phyloP scores from a whole-genome alignment of 305 asterid genomes.

The Fraxinus dipetala region DNA sequence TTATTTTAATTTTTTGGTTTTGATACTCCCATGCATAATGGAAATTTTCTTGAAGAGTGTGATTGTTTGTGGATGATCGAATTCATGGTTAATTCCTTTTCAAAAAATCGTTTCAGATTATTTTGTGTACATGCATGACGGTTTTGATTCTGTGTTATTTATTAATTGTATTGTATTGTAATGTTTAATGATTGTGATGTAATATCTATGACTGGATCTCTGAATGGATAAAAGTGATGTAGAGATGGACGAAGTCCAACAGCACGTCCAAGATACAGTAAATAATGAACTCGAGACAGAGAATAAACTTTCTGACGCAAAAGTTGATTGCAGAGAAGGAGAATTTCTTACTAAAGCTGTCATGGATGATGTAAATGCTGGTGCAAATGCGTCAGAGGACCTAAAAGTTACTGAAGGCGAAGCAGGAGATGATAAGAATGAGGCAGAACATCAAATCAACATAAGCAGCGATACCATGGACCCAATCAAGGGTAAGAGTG shows the following conservation, averaged over 20 bases:
- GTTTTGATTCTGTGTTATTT: background rate
- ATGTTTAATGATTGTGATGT: background rate
- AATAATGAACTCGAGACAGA: background rate
- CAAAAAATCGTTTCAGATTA: background rate
- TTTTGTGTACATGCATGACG: slow-evolving; percentile 8
- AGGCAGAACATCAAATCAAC: slow-evolving; percentile 15
- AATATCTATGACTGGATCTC: slow-evolving; percentile 23
- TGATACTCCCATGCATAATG: slow-evolving; percentile 18
- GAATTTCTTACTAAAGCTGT: slow-evolving; percentile 15
- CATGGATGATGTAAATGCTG: slow-evolving; percentile 1
- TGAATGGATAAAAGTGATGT: slow-evolving; percentile 39
- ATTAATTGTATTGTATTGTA: background rate
- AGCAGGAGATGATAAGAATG: slow-evolving; percentile 12
- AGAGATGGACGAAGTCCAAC: slow-evolving; percentile 36
- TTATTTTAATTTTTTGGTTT: slow-evolving; percentile 2
- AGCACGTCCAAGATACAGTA: slow-evolving; percentile 13
- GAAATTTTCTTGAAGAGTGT: slow-evolving; percentile 14
- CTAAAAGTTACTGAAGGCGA: background rate
- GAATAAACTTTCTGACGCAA: slow-evolving; percentile 8
- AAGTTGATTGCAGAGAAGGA: slow-evolving; percentile 11
- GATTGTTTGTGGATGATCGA: slow-evolving; percentile 9
- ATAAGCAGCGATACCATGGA: slow-evolving; percentile 8
- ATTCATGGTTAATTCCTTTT: slow-evolving; percentile 3
- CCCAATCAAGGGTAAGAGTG: background rate
- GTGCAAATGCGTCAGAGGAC: slow-evolving; percentile 12